Percentiles rank a stretch among this genome's conserved stretches.
These are phyloP conservation scores for Fusarium tanahbumbuense DNA, from an alignment of 2,329 filamentous ascomycete genomes.

Conservation along the genomic window DNA sequence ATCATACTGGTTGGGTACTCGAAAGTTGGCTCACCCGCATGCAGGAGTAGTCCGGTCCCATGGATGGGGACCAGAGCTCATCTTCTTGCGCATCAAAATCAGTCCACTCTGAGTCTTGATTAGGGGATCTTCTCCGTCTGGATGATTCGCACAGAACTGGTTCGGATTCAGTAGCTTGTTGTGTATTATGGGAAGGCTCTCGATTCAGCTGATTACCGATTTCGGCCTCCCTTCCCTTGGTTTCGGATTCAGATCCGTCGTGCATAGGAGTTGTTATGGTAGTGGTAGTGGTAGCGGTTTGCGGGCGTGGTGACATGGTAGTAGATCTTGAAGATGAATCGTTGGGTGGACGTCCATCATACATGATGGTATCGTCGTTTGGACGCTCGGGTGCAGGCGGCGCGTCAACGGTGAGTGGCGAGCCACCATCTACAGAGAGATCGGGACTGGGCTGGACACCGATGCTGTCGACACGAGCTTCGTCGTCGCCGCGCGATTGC, in stretches of 20 bases:
- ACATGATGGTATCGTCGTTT: constrained; percentile 43
- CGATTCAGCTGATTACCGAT: constrained; percentile 41
- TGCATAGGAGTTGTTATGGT: constrained; percentile 51
- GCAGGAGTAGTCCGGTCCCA: constrained; percentile 54
- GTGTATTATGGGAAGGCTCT: constrained; percentile 38
- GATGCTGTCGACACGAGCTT: constrained; percentile 33
- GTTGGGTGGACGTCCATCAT: constrained; percentile 44
- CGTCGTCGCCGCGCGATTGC: constrained; percentile 41
- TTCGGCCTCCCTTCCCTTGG: constrained; percentile 51
- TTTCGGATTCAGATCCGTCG: constrained; percentile 47
- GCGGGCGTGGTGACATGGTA: constrained; percentile 59
- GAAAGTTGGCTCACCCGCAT: constrained; percentile 49
- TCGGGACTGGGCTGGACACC: constrained; percentile 37
- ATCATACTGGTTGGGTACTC: constrained; percentile 4
- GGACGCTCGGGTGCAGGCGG: constrained; percentile 36
- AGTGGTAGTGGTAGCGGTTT: constrained; percentile 49
- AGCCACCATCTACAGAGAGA: constrained; percentile 37
- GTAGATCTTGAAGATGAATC: constrained; percentile 54
- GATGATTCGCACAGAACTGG: constrained; percentile 23
- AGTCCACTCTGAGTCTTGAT: constrained; percentile 39
- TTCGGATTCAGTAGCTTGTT: constrained; percentile 36
- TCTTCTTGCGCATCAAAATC: constrained; percentile 46
- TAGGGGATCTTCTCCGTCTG: constrained; percentile 31
- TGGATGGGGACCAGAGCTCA: constrained; percentile 51
- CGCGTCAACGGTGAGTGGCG: constrained; percentile 38